Percentiles rank a stretch among this genome's conserved stretches.
Evolutionary conservation across 2,329 filamentous ascomycete species (phyloP).

Genomic region (Aspergillus tubingensis): DNA sequence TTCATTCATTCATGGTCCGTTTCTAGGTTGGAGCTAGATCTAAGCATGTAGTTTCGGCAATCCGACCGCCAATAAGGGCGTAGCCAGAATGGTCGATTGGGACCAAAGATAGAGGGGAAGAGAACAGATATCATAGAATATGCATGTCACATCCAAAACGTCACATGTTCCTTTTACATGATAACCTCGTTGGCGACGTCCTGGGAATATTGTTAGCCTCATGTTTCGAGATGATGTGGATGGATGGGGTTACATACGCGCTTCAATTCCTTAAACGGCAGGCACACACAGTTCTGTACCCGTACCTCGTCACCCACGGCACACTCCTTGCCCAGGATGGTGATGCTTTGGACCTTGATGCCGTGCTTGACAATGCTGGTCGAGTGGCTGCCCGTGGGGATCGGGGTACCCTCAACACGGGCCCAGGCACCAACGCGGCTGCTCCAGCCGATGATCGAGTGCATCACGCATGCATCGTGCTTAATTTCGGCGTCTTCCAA

Average conservation of each 20-base stretch:
- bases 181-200: conserved; percentile 67
- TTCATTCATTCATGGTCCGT: background rate
- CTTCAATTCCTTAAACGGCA: conserved; percentile 98
- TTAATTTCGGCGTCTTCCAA: conserved; percentile 94
- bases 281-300: conserved; percentile 95
- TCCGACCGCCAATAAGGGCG: background rate
- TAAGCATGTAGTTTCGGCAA: background rate
- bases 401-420: conserved; percentile 92
- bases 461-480: conserved; percentile 92
- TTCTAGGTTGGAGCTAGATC: conserved; percentile 2
- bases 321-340: conserved; percentile 95
- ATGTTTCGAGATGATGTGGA: background rate
- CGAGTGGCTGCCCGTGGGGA: conserved; percentile 80
- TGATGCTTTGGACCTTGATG: conserved; percentile 97
- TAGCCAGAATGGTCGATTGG: background rate
- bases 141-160: background rate
- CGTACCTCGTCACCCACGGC: conserved; percentile 89
- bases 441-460: conserved; percentile 96
- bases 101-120: background rate
- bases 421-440: conserved; percentile 97
- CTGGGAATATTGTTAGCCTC: conserved; percentile 22
- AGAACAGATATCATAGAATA: background rate
- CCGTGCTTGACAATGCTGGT: conserved; percentile 97
- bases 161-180: conserved; percentile 64
- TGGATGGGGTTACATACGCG: conserved; percentile 61